Percentiles rank a stretch among this genome's conserved stretches.
These are phyloP conservation scores for Aspergillus flavus DNA, from an alignment of 2,329 filamentous ascomycete species.

Conservation along the genomic window DNA sequence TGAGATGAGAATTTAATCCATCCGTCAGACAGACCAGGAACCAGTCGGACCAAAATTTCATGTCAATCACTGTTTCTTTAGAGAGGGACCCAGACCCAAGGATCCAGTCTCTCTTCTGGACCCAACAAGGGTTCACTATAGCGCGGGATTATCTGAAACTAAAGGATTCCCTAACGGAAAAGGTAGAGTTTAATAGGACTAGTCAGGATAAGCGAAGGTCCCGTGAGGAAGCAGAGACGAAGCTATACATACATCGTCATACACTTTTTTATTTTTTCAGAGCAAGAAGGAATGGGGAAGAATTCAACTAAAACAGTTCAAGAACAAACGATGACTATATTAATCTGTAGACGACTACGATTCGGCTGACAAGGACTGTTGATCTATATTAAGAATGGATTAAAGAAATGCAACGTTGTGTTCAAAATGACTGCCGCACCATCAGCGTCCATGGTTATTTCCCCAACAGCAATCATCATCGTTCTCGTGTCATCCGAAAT, in stretches of 20 bases:
- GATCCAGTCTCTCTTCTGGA: slow-evolving; percentile 19
- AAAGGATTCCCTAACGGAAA: not conserved
- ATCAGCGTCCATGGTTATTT: not conserved
- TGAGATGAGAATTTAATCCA: not conserved
- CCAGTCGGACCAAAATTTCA: slow-evolving; percentile 1
- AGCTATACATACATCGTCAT: not conserved
- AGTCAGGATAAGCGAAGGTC: not conserved
- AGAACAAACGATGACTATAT: not conserved
- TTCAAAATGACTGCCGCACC: not conserved
- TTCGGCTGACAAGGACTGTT: not conserved
- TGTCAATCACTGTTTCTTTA: not conserved
- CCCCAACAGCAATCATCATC: slow-evolving; percentile 10
- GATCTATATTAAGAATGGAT: slow-evolving; percentile 1
- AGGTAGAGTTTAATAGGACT: not conserved
- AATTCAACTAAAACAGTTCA: not conserved
- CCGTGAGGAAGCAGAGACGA: not conserved
- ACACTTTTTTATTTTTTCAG: not conserved
- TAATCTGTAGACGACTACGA: not conserved
- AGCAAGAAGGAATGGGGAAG: not conserved
- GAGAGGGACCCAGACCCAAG: slow-evolving; percentile 20
- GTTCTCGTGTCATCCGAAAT: slow-evolving; percentile 9
- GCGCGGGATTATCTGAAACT: slow-evolving; percentile 4
- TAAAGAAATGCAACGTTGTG: slow-evolving; percentile 14
- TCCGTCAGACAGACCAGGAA: not conserved
- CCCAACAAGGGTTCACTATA: slow-evolving; percentile 11